phyloP scores from a whole-genome alignment of 306 rosid genomes.

The Cyclanthera cordifolia region DNA sequence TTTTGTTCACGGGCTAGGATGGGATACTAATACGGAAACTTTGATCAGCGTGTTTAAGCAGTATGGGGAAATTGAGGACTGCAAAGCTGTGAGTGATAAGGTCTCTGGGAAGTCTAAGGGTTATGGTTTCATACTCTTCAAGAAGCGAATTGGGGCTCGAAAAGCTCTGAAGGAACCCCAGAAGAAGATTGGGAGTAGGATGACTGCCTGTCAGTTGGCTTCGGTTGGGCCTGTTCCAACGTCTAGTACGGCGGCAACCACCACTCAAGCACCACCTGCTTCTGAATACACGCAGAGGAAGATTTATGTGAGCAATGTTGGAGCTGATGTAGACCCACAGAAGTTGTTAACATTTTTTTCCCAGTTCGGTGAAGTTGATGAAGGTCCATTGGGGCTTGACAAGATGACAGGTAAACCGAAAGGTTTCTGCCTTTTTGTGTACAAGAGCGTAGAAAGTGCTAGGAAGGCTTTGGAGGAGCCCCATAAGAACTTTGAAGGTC shows the following conservation, averaged over 20 bases:
- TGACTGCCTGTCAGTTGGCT: slow-evolving; percentile 89
- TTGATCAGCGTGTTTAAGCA: slow-evolving; percentile 44
- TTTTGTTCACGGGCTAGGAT: slow-evolving; percentile 79
- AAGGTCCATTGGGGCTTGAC: slow-evolving; percentile 91
- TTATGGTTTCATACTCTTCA: slow-evolving; percentile 72
- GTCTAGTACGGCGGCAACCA: background rate
- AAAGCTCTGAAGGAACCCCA: slow-evolving; percentile 74
- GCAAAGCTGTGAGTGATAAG: slow-evolving; percentile 83
- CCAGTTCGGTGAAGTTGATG: slow-evolving; percentile 84
- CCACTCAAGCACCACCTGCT: slow-evolving; percentile 8
- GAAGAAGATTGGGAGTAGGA: slow-evolving; percentile 79
- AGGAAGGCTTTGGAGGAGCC: slow-evolving; percentile 67
- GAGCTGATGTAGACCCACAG: slow-evolving; percentile 59
- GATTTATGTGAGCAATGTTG: slow-evolving; percentile 87
- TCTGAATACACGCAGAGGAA: slow-evolving; percentile 82
- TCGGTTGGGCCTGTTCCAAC: slow-evolving; percentile 58
- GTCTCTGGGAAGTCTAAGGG: slow-evolving; percentile 90
- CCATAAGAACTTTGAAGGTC: slow-evolving; percentile 80
- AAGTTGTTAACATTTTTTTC: slow-evolving; percentile 49
- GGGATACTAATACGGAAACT: slow-evolving; percentile 79
- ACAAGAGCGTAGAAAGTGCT: slow-evolving; percentile 59
- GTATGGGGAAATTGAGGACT: slow-evolving; percentile 80
- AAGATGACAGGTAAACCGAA: slow-evolving; percentile 70
- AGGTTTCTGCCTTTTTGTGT: slow-evolving; percentile 86
- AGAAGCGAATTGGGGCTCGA: slow-evolving; percentile 61